Evolutionary conservation across 148 eudicot species (phyloP).

Genomic region (Silene conica): DNA sequence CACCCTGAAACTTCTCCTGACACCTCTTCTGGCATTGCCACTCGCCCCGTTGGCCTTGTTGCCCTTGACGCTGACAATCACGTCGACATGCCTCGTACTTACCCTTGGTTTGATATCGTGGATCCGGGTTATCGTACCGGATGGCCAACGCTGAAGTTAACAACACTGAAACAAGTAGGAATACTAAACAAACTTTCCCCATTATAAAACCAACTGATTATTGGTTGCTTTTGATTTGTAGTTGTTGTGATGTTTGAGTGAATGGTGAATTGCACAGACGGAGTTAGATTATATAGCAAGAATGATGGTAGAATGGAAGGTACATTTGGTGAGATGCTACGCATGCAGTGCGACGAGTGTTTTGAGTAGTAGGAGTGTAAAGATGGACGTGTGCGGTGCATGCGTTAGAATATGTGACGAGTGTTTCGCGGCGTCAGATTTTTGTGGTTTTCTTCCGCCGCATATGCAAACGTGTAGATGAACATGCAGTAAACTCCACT

Average conservation of each 20-base stretch:
- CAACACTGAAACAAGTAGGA: slow-evolving; percentile 16
- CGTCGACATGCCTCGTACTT: slow-evolving; percentile 20
- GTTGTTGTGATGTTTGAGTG: background rate
- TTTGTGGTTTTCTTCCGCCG: slow-evolving; percentile 1
- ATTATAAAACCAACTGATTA: background rate
- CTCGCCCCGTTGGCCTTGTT: slow-evolving; percentile 9
- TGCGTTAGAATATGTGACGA: slow-evolving; percentile 2
- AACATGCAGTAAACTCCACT: slow-evolving; percentile 9
- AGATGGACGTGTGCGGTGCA: background rate
- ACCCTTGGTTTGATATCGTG: background rate
- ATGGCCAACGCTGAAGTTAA: slow-evolving; percentile 18
- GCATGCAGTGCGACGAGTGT: slow-evolving; percentile 30
- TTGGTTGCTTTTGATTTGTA: background rate
- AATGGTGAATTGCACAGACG: slow-evolving; percentile 1
- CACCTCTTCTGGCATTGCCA: slow-evolving; percentile 27
- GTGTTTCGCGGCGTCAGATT: background rate
- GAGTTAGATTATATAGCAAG: slow-evolving; percentile 16
- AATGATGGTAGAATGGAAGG: background rate
- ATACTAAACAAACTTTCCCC: slow-evolving; percentile 14
- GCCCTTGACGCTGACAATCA: slow-evolving; percentile 19
- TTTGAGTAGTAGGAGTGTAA: background rate
- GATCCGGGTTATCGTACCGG: slow-evolving; percentile 13
- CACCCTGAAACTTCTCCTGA: slow-evolving; percentile 4
- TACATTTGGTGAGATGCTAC: slow-evolving; percentile 14
- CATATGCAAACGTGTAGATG: background rate